Base-by-base conservation (phyloP, 2,329 filamentous ascomycete species). In the Tothia fuscella region DNA sequence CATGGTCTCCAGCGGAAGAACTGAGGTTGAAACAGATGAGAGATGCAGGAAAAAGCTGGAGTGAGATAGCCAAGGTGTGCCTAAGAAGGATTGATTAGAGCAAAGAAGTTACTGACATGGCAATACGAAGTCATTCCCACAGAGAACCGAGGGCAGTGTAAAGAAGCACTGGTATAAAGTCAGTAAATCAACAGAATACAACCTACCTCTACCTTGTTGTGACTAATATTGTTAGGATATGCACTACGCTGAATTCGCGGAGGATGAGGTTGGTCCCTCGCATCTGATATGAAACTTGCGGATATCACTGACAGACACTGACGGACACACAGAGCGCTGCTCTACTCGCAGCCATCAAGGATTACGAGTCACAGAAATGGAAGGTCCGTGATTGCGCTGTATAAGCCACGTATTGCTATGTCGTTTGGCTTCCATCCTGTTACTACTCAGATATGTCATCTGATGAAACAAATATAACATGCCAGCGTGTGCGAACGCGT, bases 101-200 rank as follows among this genome's bases (percentile, higher is more conserved):
- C 22, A 38, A 6, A 9, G 7, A 10, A 6, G 34, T 20, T 10
- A 16, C n/a, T 9, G 16, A 10, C 35, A 10, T 20, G 16, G 12
- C 16, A 6, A 24, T 33, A 9, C 13, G 26, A 50, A 93, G 84
- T 88, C 83, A 2, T 98, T 98, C 58, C 89, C 91, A 9, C 80
- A 78, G 19, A 75, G 91, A 54, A 98, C 91, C 31, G 91, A 98
- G 65, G 91, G 91, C 6, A 95, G 88, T 56, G 91, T 98, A 17
- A 98, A 96, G 72, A 98, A 96, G 66, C 91, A 98, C 61, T 98
- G 91, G 89, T 96, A 98, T 64, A 96, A 96, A 74, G 85, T 86
- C 7, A 36, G 43, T 25, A 25, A 44, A 17, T 41, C 28, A 24
- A n/a, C 20, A 17, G 34, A 26, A 22, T 16, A 40, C 17, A 9